Base-by-base conservation (phyloP, 2,329 filamentous ascomycete species). In the Aspergillus quadrilineatus region DNA sequence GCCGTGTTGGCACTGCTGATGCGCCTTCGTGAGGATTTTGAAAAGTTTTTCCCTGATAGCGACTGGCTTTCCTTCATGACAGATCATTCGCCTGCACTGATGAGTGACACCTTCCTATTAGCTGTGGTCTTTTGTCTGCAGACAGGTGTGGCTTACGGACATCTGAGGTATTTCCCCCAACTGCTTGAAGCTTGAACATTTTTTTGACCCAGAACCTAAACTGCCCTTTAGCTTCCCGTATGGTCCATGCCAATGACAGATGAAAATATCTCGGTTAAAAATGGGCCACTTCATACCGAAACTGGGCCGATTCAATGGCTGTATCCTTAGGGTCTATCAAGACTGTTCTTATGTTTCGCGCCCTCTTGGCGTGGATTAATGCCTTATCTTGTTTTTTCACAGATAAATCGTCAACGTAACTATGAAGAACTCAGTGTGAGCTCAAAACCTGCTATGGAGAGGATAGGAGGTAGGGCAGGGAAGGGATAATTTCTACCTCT, bases 351-450 rank as follows among this genome's bases (percentile, higher is more conserved):
- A 81, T 80, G 57, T 80, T 79, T 39, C 75, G 69, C 22, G 77
- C 78, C 63, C 78, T 70, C 55, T 69, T 73, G 22, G 78, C 75
- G 63, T 79, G 76, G 32, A 81, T 81, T 60, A 81, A 68, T 4
- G 79, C 79, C 58, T 81, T 81, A 60, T 81, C 79, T 65, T 79
- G 77, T 53, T 81, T 81, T 61, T 80, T 80, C 34, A 77, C 70
- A 6, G 79, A 80, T 12, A 81, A 69, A 36, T 77, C 77, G 46
- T 77, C 70, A 34, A 81, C 77, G 59, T 81, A 81, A 47, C 79
- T 80, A 56, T 50, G 50, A 37, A 17, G 42, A 15, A 10, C 34
- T 17, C 22, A 22, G 7, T 36, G 30, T 56, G n/a, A 53, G 49
- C 12, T 14, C n/a, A 37, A 29, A 29, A 17, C 32, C 14, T 44